These are phyloP conservation scores for Fusarium chlamydosporum DNA, from an alignment of 2,329 filamentous ascomycete species.

Conservation along the genomic window DNA sequence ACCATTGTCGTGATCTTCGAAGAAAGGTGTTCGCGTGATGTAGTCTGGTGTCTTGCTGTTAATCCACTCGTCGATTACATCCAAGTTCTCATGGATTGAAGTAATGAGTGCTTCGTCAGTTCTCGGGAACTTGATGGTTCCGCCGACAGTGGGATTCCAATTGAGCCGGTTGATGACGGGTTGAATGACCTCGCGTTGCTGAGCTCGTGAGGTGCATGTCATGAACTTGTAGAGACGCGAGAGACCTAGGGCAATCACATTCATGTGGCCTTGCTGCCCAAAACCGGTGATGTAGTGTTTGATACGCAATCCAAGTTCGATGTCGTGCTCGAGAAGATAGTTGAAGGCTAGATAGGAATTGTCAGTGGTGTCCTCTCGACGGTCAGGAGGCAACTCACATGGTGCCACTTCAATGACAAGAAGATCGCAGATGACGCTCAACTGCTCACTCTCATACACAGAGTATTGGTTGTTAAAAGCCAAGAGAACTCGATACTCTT, in stretches of 20 bases:
- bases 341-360: conserved; percentile 12
- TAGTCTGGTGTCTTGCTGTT: neutral
- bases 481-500: conserved; percentile 9
- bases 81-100: neutral
- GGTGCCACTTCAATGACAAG: conserved; percentile 12
- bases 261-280: neutral
- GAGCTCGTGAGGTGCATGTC: neutral
- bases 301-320: conserved; percentile 11
- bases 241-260: conserved; percentile 1
- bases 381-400: neutral
- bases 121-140: neutral
- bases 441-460: conserved; percentile 15
- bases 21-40: conserved; percentile 24
- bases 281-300: conserved; percentile 6
- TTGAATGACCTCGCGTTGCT: conserved; percentile 1
- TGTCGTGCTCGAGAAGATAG: conserved; percentile 21
- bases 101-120: conserved; percentile 7
- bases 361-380: neutral
- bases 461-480: conserved; percentile 11
- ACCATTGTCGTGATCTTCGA: conserved; percentile 18
- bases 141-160: neutral
- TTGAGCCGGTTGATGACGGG: neutral
- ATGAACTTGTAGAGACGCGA: conserved; percentile 17
- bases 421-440: conserved; percentile 1
- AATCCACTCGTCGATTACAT: neutral